Evolutionary conservation across 352 stramenopile species (phyloP), one percentile per base, ranked within the genome.

Genomic region (Pythium sukuiense): DNA sequence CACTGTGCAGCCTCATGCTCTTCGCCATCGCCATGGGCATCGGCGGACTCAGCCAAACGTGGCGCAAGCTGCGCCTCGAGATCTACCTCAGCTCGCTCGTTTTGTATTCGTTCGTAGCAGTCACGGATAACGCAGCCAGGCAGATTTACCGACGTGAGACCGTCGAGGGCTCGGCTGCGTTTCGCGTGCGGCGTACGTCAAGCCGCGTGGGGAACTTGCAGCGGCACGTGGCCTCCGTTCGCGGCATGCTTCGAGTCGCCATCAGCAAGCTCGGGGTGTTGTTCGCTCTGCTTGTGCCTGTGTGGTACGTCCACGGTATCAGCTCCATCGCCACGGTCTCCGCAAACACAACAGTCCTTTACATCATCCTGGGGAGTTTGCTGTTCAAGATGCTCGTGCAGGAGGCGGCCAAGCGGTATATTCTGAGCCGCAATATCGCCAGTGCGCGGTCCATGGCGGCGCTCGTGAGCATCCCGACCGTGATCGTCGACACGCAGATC

Each of bases 401-500:
- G 24, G 62, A 77, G 41, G 30, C 67, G 18, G 60, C 63, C 33
- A 64, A 64, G 48, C 11, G 29, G 46, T 55, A 35, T 41, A 26
- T 64, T 24, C n/a, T 69, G 24, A 49, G 37, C 2, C 39, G 26
- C 18, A 43, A 62, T 9, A 43, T 75, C 49, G 33, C 56, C 2
- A 61, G 46, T 14, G 27, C 68, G 0, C 45, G 43, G 1, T 43
- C 54, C 1, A 76, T 76, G 70, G 61, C 67, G 2, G 53, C 49
- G 2, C 29, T 76, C 4, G 56, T 79, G 7, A 61, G 55, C 18
- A 71, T 70, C 0, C 67, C 74, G 32, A 77, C 69, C 2, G 71
- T 84, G 27, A 49, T 79, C 14, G 68, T 80, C 8, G 64, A 79
- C 49, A 77, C 72, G 8, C 72, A 80, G 50, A 63, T 79, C 16